Conservation (phyloP, 192 early-diverging fungal species). For the Rhizophagus clarus region DNA sequence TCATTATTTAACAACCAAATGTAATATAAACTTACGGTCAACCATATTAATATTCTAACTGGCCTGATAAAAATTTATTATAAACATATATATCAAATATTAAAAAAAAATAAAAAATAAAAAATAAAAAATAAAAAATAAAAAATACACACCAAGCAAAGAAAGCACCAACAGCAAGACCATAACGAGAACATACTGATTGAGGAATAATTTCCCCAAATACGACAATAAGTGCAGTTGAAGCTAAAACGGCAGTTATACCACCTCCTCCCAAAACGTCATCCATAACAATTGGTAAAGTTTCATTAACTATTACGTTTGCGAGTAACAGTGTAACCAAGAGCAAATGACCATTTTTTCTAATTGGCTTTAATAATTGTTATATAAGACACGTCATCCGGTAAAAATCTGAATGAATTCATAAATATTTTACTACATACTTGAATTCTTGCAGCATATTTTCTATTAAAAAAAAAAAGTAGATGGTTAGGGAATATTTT, state of each 20-base stretch:
- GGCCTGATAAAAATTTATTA: constrained; percentile 33
- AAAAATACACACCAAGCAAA: constrained; percentile 62
- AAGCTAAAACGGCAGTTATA: constrained; percentile 77
- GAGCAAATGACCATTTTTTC: constrained; percentile 86
- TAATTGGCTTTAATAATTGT: constrained; percentile 56
- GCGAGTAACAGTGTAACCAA: constrained; percentile 86
- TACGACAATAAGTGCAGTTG: constrained; percentile 82
- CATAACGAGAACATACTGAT: constrained; percentile 85
- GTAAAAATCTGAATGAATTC: no score
- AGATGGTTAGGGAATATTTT: no score
- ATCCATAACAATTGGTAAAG: constrained; percentile 79
- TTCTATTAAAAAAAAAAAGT: constrained; percentile 32
- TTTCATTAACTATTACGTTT: constrained; percentile 92
- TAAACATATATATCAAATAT: no score
- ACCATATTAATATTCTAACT: constrained; percentile 60
- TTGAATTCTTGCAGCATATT: constrained; percentile 73
- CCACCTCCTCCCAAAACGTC: constrained; percentile 71
- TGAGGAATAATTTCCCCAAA: constrained; percentile 95
- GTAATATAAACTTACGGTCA: constrained; percentile 32
- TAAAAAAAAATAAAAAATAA: not conserved
- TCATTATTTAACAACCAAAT: not conserved
- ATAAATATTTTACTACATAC: not conserved
- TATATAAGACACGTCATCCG: no score
- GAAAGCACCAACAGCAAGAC: constrained; percentile 85
- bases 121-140: not conserved